A percentile compares a stretch with the other conserved stretches of the same genome.
These are phyloP conservation scores for Begonia peltatifolia DNA, from an alignment of 306 rosid genomes.

Conservation along the genomic window DNA sequence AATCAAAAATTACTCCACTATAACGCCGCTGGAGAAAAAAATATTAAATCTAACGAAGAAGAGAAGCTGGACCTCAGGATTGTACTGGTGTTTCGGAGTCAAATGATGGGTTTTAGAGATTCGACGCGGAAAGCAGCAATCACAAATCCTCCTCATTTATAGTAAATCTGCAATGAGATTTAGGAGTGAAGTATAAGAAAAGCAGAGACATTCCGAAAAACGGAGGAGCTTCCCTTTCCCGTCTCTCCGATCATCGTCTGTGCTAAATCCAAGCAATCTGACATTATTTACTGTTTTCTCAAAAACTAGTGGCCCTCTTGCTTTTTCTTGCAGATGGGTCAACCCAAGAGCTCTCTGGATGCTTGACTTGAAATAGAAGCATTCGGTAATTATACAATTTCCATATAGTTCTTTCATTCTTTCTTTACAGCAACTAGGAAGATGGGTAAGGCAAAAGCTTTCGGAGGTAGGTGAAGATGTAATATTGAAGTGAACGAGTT, in stretches of 20 bases:
- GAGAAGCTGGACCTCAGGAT: slow-evolving; percentile 12
- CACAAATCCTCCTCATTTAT: slow-evolving; percentile 39
- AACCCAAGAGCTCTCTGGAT: slow-evolving; percentile 9
- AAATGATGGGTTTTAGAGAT: slow-evolving; percentile 8
- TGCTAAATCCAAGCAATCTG: slow-evolving; percentile 8
- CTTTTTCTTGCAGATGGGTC: slow-evolving; percentile 52
- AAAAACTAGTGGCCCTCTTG: slow-evolving; percentile 19
- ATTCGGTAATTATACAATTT: slow-evolving; percentile 6
- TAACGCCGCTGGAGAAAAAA: neutral
- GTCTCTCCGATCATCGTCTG: slow-evolving; percentile 12
- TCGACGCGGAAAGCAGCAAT: slow-evolving; percentile 31
- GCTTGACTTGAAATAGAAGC: slow-evolving; percentile 86
- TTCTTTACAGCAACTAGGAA: too few relatives aligned
- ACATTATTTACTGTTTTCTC: slow-evolving; percentile 8
- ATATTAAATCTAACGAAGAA: neutral
- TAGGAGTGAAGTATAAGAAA: slow-evolving; percentile 53
- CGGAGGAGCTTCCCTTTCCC: slow-evolving; percentile 1
- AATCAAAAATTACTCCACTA: slow-evolving; percentile 2
- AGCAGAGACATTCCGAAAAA: slow-evolving; percentile 13
- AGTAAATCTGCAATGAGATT: slow-evolving; percentile 19
- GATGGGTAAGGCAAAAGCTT: too few relatives aligned
- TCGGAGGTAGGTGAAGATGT: too few relatives aligned
- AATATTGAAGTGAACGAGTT: too few relatives aligned
- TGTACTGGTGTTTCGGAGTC: slow-evolving; percentile 7
- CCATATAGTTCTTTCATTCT: too few relatives aligned